Conservation (phyloP, 2,329 filamentous ascomycete genomes). For the Ceratocystis albifundus region DNA sequence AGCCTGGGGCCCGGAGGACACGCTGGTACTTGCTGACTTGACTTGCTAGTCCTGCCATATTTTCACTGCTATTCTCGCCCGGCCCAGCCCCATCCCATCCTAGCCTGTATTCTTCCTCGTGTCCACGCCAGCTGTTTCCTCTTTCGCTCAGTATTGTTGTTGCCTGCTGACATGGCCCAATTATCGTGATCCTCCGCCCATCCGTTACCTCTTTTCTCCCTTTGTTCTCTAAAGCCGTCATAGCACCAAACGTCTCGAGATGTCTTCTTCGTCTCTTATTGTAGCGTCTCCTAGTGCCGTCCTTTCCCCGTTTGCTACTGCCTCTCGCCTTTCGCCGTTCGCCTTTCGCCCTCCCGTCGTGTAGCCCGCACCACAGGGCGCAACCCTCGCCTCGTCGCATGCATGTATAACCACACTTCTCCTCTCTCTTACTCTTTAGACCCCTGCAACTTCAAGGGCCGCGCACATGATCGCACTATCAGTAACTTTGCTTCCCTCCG, state of each 20-base stretch:
- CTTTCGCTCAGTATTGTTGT: neutral
- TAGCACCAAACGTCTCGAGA: neutral
- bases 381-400: neutral
- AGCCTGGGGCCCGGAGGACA: no score
- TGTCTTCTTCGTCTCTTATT: neutral
- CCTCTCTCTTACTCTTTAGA: neutral
- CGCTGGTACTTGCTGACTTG: no score
- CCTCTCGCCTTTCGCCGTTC: no score
- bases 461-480: conserved; percentile 1
- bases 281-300: no score
- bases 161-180: conserved; percentile 1
- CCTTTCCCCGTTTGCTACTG: no score
- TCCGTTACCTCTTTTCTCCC: neutral
- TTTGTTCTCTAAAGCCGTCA: neutral
- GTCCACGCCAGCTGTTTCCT: neutral
- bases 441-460: neutral
- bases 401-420: neutral
- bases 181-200: neutral
- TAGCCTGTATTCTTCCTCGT: neutral
- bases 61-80: no score
- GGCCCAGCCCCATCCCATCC: no score
- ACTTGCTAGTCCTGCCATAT: no score
- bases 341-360: neutral
- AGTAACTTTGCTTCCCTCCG: neutral
- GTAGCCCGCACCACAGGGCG: neutral